Evolutionary conservation across 352 stramenopile species (phyloP).

Genomic region (Lagenidium sp.): DNA sequence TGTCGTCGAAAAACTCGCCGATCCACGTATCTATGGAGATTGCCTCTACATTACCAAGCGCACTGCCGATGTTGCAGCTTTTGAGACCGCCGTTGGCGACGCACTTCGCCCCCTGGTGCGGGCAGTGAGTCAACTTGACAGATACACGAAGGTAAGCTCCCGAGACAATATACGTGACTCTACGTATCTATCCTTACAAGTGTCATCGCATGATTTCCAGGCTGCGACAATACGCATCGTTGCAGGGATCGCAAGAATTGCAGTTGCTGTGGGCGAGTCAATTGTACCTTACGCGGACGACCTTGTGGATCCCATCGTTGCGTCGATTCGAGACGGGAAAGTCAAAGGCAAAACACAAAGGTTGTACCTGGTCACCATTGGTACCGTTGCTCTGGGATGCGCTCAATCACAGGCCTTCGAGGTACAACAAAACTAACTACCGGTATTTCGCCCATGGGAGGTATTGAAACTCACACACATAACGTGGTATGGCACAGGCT

Average conservation of each 20-base stretch:
- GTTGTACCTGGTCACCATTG: background rate
- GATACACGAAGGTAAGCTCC: conserved; percentile 71
- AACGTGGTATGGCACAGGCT: too few relatives aligned
- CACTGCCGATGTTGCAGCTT: conserved; percentile 20
- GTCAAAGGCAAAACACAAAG: conserved; percentile 1
- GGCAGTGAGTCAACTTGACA: conserved; percentile 47
- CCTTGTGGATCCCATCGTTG: conserved; percentile 5
- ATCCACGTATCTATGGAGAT: conserved; percentile 64
- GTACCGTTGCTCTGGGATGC: background rate
- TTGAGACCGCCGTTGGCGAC: conserved; percentile 17
- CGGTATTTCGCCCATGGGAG: too few relatives aligned
- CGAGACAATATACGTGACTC: too few relatives aligned
- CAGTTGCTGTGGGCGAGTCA: conserved; percentile 1
- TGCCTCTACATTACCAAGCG: conserved; percentile 25
- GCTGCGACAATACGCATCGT: conserved; percentile 39
- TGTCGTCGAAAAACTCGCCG: conserved; percentile 53
- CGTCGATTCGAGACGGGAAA: background rate
- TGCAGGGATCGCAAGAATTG: conserved; percentile 6
- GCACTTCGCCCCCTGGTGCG: conserved; percentile 27
- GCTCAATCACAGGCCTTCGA: background rate
- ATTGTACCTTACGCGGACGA: conserved; percentile 7
- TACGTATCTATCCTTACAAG: too few relatives aligned
- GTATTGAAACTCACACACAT: too few relatives aligned
- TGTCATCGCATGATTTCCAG: too few relatives aligned
- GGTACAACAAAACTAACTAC: too few relatives aligned